These are phyloP conservation scores for Ascochyta lentis DNA, from an alignment of 2,329 filamentous ascomycete genomes.

Conservation along the genomic window DNA sequence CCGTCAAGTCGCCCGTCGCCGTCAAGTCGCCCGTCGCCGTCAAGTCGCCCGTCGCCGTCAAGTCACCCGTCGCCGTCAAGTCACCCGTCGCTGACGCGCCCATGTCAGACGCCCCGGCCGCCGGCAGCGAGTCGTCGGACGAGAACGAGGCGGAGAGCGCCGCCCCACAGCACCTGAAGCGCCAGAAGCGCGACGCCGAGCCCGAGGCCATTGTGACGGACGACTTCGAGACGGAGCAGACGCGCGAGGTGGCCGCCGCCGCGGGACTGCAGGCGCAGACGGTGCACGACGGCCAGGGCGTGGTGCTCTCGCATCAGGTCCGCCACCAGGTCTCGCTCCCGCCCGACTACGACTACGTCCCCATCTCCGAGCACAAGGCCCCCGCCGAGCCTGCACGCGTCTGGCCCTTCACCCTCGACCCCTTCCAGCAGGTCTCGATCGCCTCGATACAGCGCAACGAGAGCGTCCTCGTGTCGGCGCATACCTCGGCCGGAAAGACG, in stretches of 20 bases:
- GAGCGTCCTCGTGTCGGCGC: constrained; percentile 94
- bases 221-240: constrained; percentile 92
- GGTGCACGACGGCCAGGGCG: constrained; percentile 69
- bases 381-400: constrained; percentile 82
- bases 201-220: constrained; percentile 86
- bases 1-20: constrained; percentile 64
- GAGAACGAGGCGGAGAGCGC: constrained; percentile 41
- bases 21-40: constrained; percentile 67
- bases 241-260: constrained; percentile 83
- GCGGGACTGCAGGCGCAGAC: constrained; percentile 69
- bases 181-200: constrained; percentile 68
- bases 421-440: constrained; percentile 94
- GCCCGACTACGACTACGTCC: constrained; percentile 91
- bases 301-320: constrained; percentile 94
- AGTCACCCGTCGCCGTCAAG: constrained; percentile 67
- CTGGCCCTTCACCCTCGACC: constrained; percentile 92
- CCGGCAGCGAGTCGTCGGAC: constrained; percentile 12
- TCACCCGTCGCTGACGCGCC: constrained; percentile 50
- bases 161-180: constrained; percentile 61
- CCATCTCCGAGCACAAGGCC: constrained; percentile 93
- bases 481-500: constrained; percentile 97
- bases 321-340: constrained; percentile 97
- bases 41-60: constrained; percentile 68
- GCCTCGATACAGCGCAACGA: constrained; percentile 95
- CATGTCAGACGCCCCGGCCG: constrained; percentile 52